These are phyloP conservation scores for Aspergillus incahuasiensis DNA, from an alignment of 495 filamentous ascomycete genomes.

Conservation along the genomic window DNA sequence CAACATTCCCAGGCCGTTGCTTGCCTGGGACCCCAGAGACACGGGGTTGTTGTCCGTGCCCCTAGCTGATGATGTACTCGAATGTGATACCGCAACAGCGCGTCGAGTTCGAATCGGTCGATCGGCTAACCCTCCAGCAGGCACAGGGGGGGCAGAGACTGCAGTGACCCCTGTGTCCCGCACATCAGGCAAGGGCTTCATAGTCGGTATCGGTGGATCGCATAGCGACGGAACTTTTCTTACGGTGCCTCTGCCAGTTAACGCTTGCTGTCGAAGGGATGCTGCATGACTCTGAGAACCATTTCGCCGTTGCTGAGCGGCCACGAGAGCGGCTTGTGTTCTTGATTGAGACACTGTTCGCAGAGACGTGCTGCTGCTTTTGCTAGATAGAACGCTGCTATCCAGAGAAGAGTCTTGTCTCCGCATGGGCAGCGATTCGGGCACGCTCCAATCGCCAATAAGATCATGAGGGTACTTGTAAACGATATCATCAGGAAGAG, in stretches of 20 bases:
- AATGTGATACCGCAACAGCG: conserved; percentile 36
- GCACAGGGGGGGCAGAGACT: conserved; percentile 5
- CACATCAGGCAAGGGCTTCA: conserved; percentile 18
- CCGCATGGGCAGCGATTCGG: conserved; percentile 26
- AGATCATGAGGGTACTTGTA: conserved; percentile 49
- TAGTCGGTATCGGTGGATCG: conserved; percentile 20
- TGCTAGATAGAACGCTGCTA: conserved; percentile 31
- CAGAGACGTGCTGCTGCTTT: conserved; percentile 23
- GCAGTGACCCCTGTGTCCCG: conserved; percentile 16
- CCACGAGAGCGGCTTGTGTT: conserved; percentile 40
- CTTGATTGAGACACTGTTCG: conserved; percentile 27
- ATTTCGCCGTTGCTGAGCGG: conserved; percentile 39
- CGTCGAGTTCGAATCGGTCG: conserved; percentile 39
- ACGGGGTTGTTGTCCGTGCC: conserved; percentile 27
- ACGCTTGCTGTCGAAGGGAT: conserved; percentile 43
- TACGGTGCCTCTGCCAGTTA: conserved; percentile 26
- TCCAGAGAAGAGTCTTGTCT: conserved; percentile 28
- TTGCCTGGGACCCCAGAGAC: conserved; percentile 28
- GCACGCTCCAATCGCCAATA: conserved; percentile 41
- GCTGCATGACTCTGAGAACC: conserved; percentile 46
- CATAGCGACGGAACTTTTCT: conserved; percentile 29
- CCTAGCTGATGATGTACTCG: conserved; percentile 28
- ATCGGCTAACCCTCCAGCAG: conserved; percentile 37
- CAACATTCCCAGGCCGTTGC: conserved; percentile 29
- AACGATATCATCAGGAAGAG: conserved; percentile 62